These are phyloP conservation scores for Fusarium floridanum DNA, from an alignment of 2,329 filamentous ascomycete species.

Conservation along the genomic window DNA sequence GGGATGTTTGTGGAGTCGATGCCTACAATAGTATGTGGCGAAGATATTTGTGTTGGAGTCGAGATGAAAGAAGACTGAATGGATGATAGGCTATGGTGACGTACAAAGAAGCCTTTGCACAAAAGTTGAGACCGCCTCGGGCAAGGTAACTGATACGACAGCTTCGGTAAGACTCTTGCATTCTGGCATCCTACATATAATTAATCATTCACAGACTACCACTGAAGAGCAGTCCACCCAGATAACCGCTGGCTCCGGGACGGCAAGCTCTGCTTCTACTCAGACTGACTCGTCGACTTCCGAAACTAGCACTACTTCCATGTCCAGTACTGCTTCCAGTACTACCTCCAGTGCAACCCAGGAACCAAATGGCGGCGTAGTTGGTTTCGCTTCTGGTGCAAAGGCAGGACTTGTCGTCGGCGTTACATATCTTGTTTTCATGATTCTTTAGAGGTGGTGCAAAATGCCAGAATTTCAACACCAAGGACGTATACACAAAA, in stretches of 20 bases:
- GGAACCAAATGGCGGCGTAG: background rate
- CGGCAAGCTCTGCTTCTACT: background rate
- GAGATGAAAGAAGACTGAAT: background rate
- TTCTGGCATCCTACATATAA: background rate
- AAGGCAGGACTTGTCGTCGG: background rate
- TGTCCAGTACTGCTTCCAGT: background rate
- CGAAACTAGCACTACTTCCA: background rate
- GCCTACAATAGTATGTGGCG: constrained; percentile 18
- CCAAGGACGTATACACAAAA: background rate
- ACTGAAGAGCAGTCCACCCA: background rate
- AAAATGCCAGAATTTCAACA: no score
- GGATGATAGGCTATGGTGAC: background rate
- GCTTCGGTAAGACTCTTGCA: background rate
- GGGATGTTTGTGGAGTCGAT: constrained; percentile 12
- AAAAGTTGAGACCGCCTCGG: background rate
- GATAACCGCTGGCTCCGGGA: background rate
- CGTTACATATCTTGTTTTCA: background rate
- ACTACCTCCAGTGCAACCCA: background rate
- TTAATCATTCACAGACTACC: background rate
- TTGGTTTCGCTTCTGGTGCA: background rate
- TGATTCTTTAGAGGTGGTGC: background rate
- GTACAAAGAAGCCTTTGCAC: constrained; percentile 1
- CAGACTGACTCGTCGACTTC: background rate
- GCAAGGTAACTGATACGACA: accelerated
- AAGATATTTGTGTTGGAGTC: accelerated